Evolutionary conservation across 352 stramenopile genomes (phyloP).

Genomic region (Pythium volutum): DNA sequence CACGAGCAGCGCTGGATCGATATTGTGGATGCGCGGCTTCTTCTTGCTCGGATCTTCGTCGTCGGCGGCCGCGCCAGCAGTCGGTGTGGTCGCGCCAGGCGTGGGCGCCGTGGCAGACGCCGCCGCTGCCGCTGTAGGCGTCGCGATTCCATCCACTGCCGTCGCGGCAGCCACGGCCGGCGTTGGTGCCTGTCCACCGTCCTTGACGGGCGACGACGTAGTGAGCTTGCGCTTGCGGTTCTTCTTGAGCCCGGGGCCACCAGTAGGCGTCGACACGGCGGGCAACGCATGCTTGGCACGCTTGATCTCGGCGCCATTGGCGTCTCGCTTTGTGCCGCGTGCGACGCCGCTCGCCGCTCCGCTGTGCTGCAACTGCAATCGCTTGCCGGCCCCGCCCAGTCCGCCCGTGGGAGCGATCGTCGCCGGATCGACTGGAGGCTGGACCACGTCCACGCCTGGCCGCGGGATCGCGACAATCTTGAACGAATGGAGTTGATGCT

Average conservation of each 20-base stretch:
- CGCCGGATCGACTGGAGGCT: constrained; percentile 23
- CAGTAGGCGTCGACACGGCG: constrained; percentile 13
- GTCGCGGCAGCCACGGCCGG: neutral
- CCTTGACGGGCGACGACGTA: constrained; percentile 34
- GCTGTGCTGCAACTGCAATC: constrained; percentile 32
- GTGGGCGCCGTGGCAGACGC: neutral
- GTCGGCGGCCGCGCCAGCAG: neutral
- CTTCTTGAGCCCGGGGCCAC: constrained; percentile 17
- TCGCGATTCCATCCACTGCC: neutral
- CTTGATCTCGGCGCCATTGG: constrained; percentile 27
- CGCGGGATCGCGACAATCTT: constrained; percentile 88
- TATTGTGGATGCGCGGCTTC: constrained; percentile 82
- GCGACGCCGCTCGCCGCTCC: constrained; percentile 10
- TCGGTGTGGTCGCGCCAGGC: neutral
- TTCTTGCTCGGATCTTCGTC: constrained; percentile 91
- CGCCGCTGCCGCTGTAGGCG: neutral
- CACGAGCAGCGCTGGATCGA: constrained; percentile 82
- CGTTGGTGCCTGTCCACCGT: neutral
- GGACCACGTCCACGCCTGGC: constrained; percentile 41
- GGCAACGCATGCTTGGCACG: constrained; percentile 19
- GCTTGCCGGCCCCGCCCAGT: constrained; percentile 21
- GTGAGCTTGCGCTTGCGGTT: constrained; percentile 74
- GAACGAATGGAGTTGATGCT: constrained; percentile 92
- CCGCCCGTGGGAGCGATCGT: constrained; percentile 24
- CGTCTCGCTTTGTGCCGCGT: constrained; percentile 32